Evolutionary conservation across 2,329 filamentous ascomycete species (phyloP), one percentile per base, ranked within the genome.

Genomic region (Arthrocladium fulminans): DNA sequence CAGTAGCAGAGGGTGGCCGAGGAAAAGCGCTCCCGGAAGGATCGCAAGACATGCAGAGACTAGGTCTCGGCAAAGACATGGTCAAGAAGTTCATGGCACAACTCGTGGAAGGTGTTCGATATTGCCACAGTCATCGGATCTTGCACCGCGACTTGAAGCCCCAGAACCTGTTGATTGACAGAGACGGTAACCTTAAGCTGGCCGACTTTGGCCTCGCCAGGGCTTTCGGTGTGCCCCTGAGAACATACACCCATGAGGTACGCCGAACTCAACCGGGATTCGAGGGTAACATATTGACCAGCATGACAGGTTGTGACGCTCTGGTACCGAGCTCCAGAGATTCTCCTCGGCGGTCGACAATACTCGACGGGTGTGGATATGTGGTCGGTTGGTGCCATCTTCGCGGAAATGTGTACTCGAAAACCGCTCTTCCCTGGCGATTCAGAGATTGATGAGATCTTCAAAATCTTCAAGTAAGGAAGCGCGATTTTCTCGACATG

Each of bases 291-390:
- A 19, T 27, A 24, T 38, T 27, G 32, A 13, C 49, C 52, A 17
- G 56, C 50, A 35, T 41, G 53, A 34, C 57, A 80, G 76, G 88
- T 95, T 52, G 88, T 95, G 51, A 95, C 88, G 1, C 75, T 95
- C 50, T 95, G 88, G 88, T 95, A 95, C 66, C 84, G 89, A 53
- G 79, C 88, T 7, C 88, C 88, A 1, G 88, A 95, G 66, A 94
- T 95, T 67, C 76, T 95, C 17, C 80, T 95, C 1, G 88, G 88
- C 63, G 88, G 88, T 49, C 82, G 88, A 45, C 88, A 94, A 66
- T 95, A 95, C 71, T 92, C 86, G 12, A 95, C 88, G 12, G 88
- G 88, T 49, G 88, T 95, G 35, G 88, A 95, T 63, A 95, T 95
- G 86, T 95, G 88, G 88, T 92, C 86, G 25, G 83, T 89, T 43